These are phyloP conservation scores for Gigaspora rosea DNA, from an alignment of 192 early-diverging fungal genomes.

Conservation along the genomic window DNA sequence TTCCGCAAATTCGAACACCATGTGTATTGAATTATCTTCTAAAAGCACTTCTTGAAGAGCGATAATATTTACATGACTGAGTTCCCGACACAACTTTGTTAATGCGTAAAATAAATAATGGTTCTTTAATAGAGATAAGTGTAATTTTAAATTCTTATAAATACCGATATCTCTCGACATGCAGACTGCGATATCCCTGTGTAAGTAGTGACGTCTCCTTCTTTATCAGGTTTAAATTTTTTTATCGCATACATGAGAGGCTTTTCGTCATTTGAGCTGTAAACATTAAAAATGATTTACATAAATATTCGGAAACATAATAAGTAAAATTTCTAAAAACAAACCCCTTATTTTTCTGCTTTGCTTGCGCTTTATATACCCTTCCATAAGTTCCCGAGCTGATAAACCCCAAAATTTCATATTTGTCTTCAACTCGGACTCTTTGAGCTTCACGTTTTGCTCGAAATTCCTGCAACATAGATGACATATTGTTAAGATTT, in stretches of 20 bases:
- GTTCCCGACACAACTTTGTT: conserved; percentile 77
- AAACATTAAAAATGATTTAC: not conserved
- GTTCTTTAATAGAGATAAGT: not conserved
- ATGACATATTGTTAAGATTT: not conserved
- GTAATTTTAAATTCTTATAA: not conserved
- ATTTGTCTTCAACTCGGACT: conserved; percentile 47
- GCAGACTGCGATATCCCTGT: conserved; percentile 93
- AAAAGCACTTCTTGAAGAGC: conserved; percentile 85
- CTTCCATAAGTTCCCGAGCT: conserved; percentile 96
- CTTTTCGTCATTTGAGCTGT: conserved; percentile 31
- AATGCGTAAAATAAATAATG: not conserved
- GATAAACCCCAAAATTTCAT: conserved; percentile 88
- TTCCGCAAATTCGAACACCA: conserved; percentile 98
- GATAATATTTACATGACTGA: conserved; percentile 88
- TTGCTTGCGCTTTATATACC: conserved; percentile 87
- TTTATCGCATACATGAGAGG: conserved; percentile 87
- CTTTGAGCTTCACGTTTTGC: not conserved
- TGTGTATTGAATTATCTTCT: conserved; percentile 91
- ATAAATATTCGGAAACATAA: not conserved
- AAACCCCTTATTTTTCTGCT: conserved; percentile 38
- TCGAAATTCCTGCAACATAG: conserved; percentile 5
- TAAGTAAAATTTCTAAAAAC: not conserved
- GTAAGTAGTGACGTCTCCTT: conserved; percentile 72
- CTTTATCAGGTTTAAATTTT: conserved; percentile 96
- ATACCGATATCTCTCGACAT: conserved; percentile 86